These are phyloP conservation scores for Neoboletus subvelutipes DNA, from an alignment of 768 basidiomycete genomes.

Conservation along the genomic window DNA sequence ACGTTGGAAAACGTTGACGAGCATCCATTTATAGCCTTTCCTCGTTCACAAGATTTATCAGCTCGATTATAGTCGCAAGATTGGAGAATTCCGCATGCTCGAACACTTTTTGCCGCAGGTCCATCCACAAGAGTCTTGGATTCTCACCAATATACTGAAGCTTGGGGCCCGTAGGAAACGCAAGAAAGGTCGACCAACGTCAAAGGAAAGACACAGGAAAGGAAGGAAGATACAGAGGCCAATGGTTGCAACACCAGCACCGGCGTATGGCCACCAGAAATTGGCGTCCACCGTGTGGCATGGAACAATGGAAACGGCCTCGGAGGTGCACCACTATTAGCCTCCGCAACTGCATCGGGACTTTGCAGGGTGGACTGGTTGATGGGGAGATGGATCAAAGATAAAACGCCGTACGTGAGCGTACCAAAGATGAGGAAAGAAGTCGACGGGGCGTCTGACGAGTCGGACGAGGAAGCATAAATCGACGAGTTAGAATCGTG, in stretches of 20 bases:
- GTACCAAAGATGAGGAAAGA: slow-evolving; percentile 64
- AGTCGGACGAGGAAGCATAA: slow-evolving; percentile 29
- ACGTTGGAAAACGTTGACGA: neutral
- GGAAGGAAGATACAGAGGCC: slow-evolving; percentile 21
- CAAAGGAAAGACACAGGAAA: slow-evolving; percentile 34
- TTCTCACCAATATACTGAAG: neutral
- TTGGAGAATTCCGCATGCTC: slow-evolving; percentile 80
- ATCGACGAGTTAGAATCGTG: neutral
- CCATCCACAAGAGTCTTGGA: neutral
- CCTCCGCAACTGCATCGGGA: slow-evolving; percentile 80
- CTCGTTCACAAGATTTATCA: slow-evolving; percentile 80
- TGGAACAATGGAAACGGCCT: slow-evolving; percentile 85
- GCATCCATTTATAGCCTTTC: slow-evolving; percentile 51
- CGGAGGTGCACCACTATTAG: slow-evolving; percentile 56
- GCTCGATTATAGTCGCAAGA: slow-evolving; percentile 80
- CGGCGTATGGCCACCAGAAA: slow-evolving; percentile 77
- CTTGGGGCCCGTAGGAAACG: slow-evolving; percentile 42
- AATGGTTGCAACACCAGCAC: slow-evolving; percentile 39
- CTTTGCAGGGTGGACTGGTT: slow-evolving; percentile 84
- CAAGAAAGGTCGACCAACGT: slow-evolving; percentile 34
- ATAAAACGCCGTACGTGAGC: slow-evolving; percentile 63
- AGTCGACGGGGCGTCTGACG: slow-evolving; percentile 40
- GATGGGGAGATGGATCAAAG: slow-evolving; percentile 70
- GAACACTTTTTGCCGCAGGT: slow-evolving; percentile 83
- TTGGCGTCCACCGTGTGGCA: slow-evolving; percentile 70